Evolutionary conservation across 2,329 filamentous ascomycete genomes (phyloP).

Genomic region (Xylaria multiplex): DNA sequence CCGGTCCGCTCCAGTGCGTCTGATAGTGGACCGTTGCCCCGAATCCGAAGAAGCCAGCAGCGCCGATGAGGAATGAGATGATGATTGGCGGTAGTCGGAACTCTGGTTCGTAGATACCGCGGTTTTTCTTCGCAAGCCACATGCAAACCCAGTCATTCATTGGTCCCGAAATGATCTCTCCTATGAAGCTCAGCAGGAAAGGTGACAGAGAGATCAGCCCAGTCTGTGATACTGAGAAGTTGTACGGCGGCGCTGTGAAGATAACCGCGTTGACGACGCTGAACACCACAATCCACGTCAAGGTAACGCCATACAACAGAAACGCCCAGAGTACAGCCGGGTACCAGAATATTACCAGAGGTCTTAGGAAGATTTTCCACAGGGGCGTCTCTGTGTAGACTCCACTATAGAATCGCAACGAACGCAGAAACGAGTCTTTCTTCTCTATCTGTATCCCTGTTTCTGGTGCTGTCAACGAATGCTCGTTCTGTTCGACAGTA

Average conservation of each 20-base stretch:
- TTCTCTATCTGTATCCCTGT: slow-evolving; percentile 42
- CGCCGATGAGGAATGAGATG: slow-evolving; percentile 54
- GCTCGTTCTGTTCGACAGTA: slow-evolving; percentile 36
- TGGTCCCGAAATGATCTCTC: slow-evolving; percentile 56
- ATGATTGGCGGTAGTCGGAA: slow-evolving; percentile 57
- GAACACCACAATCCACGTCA: slow-evolving; percentile 57
- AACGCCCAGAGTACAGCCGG: slow-evolving; percentile 62
- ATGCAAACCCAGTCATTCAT: slow-evolving; percentile 58
- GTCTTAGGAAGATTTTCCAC: slow-evolving; percentile 56
- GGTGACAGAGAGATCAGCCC: slow-evolving; percentile 63
- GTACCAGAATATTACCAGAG: slow-evolving; percentile 61
- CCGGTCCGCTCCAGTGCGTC: slow-evolving; percentile 60
- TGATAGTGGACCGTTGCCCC: slow-evolving; percentile 56
- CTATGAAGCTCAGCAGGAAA: slow-evolving; percentile 59
- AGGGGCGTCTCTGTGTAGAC: slow-evolving; percentile 51
- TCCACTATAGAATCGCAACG: slow-evolving; percentile 51
- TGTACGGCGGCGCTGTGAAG: slow-evolving; percentile 61
- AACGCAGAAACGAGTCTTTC: slow-evolving; percentile 50
- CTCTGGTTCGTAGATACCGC: slow-evolving; percentile 64
- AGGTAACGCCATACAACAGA: slow-evolving; percentile 57
- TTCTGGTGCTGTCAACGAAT: slow-evolving; percentile 29
- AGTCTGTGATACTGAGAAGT: slow-evolving; percentile 59
- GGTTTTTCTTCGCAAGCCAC: slow-evolving; percentile 59
- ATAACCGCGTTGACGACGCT: slow-evolving; percentile 60
- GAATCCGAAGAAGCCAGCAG: slow-evolving; percentile 60